Evolutionary conservation across 1,139 yeast genomes (phyloP), one percentile per base, ranked within the genome.

Genomic region (Hansenula lynferdii): DNA sequence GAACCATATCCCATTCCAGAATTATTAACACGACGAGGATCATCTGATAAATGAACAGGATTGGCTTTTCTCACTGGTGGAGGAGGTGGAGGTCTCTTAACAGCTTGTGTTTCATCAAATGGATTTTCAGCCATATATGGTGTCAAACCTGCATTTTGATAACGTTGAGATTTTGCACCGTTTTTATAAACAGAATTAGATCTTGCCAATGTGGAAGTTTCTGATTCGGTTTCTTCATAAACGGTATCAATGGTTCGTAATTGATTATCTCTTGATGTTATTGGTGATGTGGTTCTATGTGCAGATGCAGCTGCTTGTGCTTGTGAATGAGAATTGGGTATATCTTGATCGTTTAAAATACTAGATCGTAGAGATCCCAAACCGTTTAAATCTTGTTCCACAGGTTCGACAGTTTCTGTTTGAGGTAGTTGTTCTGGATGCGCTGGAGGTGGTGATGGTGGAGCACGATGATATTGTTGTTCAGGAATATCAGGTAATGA

Each of bases 221-320:
- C 41, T 3, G 45, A 27, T 32, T 47, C 54, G 5, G 51, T 40
- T 23, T 54, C 60, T 39, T 56, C 60, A 35, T 50, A 47, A 20
- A 56, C 59, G 0, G 60, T 56, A 26, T 56, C 59, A 15, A 56
- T 56, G 4, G 50, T 50, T 27, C 60, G 40, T 1, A 19, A 21
- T 5, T 39, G 34, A 7, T 28, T 33, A 11, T 28, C 12, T 17
- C 25, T 18, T 22, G 38, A 38, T 16, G 36, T 41, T 15, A 29
- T 34, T 6, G 36, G 12, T 20, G 35, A 36, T 31, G 21, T 31
- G 29, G 20, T 32, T 36, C n/a, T 25, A 10, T 17, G 24, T 21
- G 20, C 28, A 18, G n/a, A 26, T 18, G 23, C 26, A 23, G 35
- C 10, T 15, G 30, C 7, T 8, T 11, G 25, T 17, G 20, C 29